Evolutionary conservation across 352 stramenopile genomes (phyloP).

Genomic region (Peronospora farinosa): DNA sequence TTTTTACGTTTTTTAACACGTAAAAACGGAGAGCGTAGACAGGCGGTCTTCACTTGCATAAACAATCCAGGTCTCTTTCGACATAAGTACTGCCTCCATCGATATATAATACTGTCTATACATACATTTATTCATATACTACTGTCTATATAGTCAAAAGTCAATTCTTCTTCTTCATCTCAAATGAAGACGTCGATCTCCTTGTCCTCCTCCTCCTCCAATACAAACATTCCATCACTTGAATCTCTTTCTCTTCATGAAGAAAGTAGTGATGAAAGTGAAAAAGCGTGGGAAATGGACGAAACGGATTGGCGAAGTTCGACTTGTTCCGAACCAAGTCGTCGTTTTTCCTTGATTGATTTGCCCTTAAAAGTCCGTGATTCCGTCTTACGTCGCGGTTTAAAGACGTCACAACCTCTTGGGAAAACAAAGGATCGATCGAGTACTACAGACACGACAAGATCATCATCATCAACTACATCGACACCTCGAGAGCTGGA

Average conservation of each 20-base stretch:
- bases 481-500: conserved; percentile 24
- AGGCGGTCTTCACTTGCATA: too few relatives aligned
- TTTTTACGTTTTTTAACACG: too few relatives aligned
- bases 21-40: too few relatives aligned
- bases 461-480: conserved; percentile 26
- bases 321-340: conserved; percentile 33
- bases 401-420: conserved; percentile 7
- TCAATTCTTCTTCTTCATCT: too few relatives aligned
- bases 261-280: conserved; percentile 31
- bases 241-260: conserved; percentile 2
- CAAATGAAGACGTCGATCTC: too few relatives aligned
- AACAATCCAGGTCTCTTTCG: too few relatives aligned
- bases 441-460: conserved; percentile 23
- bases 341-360: conserved; percentile 42
- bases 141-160: too few relatives aligned
- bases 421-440: conserved; percentile 28
- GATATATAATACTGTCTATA: too few relatives aligned
- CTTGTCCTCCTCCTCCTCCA: too few relatives aligned
- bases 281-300: conserved; percentile 35
- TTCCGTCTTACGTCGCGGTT: conserved; percentile 32
- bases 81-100: too few relatives aligned
- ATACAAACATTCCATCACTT: background rate
- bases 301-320: conserved; percentile 49
- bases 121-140: too few relatives aligned
- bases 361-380: conserved; percentile 38